Conservation (phyloP, 106 monocot species). For the Dioscorea alata region DNA sequence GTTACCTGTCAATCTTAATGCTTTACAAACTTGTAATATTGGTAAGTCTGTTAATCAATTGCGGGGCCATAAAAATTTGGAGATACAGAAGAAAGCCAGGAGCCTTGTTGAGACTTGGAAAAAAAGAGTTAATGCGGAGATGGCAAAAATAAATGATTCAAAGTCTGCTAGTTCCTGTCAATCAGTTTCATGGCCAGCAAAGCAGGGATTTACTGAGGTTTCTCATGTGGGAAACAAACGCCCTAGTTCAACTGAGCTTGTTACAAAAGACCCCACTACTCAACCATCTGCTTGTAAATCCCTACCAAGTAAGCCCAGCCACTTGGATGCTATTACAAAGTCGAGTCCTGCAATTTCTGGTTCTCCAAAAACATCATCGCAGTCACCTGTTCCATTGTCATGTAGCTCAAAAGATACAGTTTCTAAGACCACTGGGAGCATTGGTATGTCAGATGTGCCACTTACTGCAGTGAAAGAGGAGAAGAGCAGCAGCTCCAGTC, state of each 20-base stretch:
- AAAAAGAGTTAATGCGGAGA: constrained; percentile 86
- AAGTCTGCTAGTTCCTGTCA: constrained; percentile 41
- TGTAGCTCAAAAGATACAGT: constrained; percentile 42
- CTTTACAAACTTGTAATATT: constrained; percentile 66
- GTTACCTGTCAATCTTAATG: constrained; percentile 84
- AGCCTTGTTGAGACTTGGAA: constrained; percentile 92
- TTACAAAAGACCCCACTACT: constrained; percentile 12
- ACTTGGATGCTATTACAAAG: constrained; percentile 35
- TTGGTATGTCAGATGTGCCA: constrained; percentile 13
- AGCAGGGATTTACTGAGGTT: constrained; percentile 52
- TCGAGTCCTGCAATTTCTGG: constrained; percentile 23
- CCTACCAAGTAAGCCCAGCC: constrained; percentile 33
- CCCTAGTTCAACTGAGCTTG: constrained; percentile 29
- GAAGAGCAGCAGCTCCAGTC: constrained; percentile 61
- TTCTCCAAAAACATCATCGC: constrained; percentile 30
- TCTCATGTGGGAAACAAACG: constrained; percentile 37
- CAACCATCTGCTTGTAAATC: constrained; percentile 39
- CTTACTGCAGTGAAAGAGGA: constrained; percentile 39
- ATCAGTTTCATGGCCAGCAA: constrained; percentile 43
- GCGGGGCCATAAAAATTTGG: constrained; percentile 69
- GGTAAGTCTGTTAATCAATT: constrained; percentile 94
- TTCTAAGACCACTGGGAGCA: constrained; percentile 15
- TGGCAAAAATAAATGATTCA: constrained; percentile 52
- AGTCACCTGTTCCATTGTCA: constrained; percentile 12
- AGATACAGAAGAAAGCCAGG: constrained; percentile 87